Evolutionary conservation across 2,329 filamentous ascomycete species (phyloP).

Genomic region (Ascochyta fabae): DNA sequence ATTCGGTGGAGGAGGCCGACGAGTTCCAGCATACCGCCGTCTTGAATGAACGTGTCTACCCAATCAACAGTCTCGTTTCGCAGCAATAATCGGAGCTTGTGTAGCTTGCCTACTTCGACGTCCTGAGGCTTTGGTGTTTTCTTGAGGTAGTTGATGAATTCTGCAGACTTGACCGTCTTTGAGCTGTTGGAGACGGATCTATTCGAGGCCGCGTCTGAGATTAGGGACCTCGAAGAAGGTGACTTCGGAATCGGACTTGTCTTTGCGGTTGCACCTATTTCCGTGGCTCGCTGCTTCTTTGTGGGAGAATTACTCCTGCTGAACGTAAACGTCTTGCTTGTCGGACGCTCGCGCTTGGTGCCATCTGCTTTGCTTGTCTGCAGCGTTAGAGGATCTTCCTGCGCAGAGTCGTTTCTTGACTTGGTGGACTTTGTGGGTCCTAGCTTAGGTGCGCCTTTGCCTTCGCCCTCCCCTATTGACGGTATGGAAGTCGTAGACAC

Average conservation of each 20-base stretch:
- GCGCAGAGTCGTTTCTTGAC: slow-evolving; percentile 37
- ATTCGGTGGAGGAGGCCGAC: slow-evolving; percentile 87
- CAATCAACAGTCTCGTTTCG: slow-evolving; percentile 95
- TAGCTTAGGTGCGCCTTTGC: slow-evolving; percentile 38
- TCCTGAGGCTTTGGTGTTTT: slow-evolving; percentile 81
- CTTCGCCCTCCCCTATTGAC: slow-evolving; percentile 42
- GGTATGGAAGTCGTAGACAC: slow-evolving; percentile 54
- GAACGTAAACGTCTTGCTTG: slow-evolving; percentile 81
- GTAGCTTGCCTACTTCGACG: slow-evolving; percentile 92
- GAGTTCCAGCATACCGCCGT: slow-evolving; percentile 92
- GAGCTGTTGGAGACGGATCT: slow-evolving; percentile 72
- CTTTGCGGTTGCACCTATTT: slow-evolving; percentile 66
- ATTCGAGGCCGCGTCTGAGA: slow-evolving; percentile 59
- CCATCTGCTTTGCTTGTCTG: slow-evolving; percentile 14
- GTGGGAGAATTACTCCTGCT: slow-evolving; percentile 73
- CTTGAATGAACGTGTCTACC: slow-evolving; percentile 89
- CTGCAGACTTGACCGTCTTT: slow-evolving; percentile 74
- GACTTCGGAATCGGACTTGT: slow-evolving; percentile 73
- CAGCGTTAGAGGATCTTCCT: slow-evolving; percentile 37
- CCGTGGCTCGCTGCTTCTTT: slow-evolving; percentile 75
- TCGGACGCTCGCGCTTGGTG: slow-evolving; percentile 57
- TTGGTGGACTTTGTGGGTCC: slow-evolving; percentile 50
- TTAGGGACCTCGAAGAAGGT: slow-evolving; percentile 63
- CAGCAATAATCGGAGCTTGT: slow-evolving; percentile 87
- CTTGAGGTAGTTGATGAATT: slow-evolving; percentile 85